Percentiles rank a stretch among this genome's conserved stretches.
phyloP scores from a whole-genome alignment of 129 eudicot genomes.

The Glebionis coronaria region DNA sequence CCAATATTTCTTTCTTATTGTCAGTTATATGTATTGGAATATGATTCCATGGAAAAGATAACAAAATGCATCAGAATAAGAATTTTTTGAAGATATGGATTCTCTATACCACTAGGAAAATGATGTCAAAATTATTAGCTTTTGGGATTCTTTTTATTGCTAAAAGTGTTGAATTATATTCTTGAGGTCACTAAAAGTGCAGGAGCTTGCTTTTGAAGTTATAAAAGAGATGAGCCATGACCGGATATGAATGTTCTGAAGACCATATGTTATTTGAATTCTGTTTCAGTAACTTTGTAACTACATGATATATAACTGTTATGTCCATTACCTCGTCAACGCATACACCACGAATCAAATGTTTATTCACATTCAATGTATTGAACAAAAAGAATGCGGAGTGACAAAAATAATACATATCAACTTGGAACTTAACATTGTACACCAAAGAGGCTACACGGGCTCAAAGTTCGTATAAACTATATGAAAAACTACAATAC shows the following conservation, averaged over 20 bases:
- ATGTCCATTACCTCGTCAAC: background rate
- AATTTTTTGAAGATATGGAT: constrained; percentile 30
- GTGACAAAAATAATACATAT: background rate
- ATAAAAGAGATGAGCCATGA: background rate
- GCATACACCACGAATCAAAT: background rate
- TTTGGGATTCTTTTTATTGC: constrained; percentile 17
- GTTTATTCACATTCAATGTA: background rate
- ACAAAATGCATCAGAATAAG: constrained; percentile 23
- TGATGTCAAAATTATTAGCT: background rate
- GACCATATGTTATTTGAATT: background rate
- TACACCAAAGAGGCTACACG: background rate
- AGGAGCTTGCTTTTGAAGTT: too few species aligned
- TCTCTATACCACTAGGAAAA: constrained; percentile 25
- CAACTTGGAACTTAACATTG: background rate
- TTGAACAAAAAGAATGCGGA: background rate
- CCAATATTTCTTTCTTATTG: too few species aligned
- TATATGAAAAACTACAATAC: background rate
- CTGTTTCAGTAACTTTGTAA: background rate
- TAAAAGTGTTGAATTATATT: constrained; percentile 18
- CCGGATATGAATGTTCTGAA: background rate
- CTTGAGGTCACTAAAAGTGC: too few species aligned
- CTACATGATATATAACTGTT: background rate
- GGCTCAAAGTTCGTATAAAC: background rate
- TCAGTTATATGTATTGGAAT: too few species aligned
- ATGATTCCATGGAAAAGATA: too few species aligned